Evolutionary conservation across 2,329 filamentous ascomycete genomes (phyloP).

Genomic region (Neoarthrinium moseri): DNA sequence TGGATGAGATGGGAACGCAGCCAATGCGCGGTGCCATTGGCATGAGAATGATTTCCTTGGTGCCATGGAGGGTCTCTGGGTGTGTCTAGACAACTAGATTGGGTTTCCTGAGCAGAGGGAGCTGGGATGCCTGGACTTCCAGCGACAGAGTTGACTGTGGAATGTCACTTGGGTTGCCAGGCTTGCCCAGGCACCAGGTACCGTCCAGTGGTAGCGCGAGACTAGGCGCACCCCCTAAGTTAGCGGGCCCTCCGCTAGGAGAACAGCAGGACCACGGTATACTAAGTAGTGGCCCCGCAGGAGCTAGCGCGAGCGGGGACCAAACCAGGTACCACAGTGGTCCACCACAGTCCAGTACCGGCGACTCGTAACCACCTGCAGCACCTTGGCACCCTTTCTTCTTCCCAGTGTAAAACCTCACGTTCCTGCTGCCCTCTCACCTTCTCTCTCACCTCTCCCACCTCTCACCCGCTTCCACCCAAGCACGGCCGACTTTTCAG

Average conservation of each 20-base stretch:
- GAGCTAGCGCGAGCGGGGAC: not conserved
- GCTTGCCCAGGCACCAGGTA: too few species aligned
- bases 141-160: too few species aligned
- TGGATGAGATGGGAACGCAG: not conserved
- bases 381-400: not conserved
- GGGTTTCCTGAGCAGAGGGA: not conserved
- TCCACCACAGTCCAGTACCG: not conserved
- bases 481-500: conserved; percentile 9
- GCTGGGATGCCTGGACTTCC: too few species aligned
- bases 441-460: not conserved
- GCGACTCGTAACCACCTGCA: too few species aligned
- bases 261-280: too few species aligned
- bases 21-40: too few species aligned
- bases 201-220: too few species aligned
- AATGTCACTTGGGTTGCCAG: too few species aligned
- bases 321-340: not conserved
- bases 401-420: conserved; percentile 1
- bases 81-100: too few species aligned
- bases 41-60: not conserved
- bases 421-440: conserved; percentile 4
- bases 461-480: conserved; percentile 3
- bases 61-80: not conserved
- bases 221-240: too few species aligned
- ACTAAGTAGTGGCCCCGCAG: too few species aligned
- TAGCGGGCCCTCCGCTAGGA: too few species aligned